Evolutionary conservation across 2,329 filamentous ascomycete genomes (phyloP).

Genomic region (Hymenoscyphus linearis): DNA sequence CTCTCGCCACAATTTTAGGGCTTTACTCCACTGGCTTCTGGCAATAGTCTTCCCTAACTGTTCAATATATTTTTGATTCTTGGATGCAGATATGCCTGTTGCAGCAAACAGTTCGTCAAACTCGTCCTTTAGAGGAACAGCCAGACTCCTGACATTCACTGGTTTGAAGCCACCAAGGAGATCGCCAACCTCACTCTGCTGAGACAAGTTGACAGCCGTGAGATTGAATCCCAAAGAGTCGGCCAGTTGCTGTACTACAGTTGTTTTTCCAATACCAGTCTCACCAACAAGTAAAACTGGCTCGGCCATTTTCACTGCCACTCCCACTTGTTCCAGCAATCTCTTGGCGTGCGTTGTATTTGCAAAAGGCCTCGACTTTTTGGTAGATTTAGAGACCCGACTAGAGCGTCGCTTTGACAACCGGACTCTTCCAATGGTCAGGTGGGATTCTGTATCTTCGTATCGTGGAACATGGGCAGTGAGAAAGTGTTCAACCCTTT

Average conservation of each 20-base stretch:
- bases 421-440: constrained; percentile 62
- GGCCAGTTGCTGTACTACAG: constrained; percentile 88
- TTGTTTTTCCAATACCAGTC: constrained; percentile 97
- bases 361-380: constrained; percentile 68
- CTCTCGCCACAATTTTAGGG: constrained; percentile 82
- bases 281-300: constrained; percentile 94
- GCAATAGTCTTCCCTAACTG: constrained; percentile 74
- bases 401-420: constrained; percentile 46
- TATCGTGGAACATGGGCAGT: constrained; percentile 66
- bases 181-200: constrained; percentile 97
- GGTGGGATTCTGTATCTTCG: constrained; percentile 51
- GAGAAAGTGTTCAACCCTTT: constrained; percentile 74
- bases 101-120: constrained; percentile 85
- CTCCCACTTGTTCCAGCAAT: constrained; percentile 81
- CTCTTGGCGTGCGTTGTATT: constrained; percentile 80
- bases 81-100: constrained; percentile 78
- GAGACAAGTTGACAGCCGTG: constrained; percentile 90
- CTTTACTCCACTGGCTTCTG: constrained; percentile 80
- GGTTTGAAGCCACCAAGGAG: constrained; percentile 94
- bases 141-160: constrained; percentile 80
- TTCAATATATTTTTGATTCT: constrained; percentile 82
- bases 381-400: constrained; percentile 41
- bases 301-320: constrained; percentile 77
- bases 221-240: constrained; percentile 79
- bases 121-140: constrained; percentile 85